phyloP scores from a whole-genome alignment of 192 early-diverging fungal species.

The Bifiguratus adelaidae region DNA sequence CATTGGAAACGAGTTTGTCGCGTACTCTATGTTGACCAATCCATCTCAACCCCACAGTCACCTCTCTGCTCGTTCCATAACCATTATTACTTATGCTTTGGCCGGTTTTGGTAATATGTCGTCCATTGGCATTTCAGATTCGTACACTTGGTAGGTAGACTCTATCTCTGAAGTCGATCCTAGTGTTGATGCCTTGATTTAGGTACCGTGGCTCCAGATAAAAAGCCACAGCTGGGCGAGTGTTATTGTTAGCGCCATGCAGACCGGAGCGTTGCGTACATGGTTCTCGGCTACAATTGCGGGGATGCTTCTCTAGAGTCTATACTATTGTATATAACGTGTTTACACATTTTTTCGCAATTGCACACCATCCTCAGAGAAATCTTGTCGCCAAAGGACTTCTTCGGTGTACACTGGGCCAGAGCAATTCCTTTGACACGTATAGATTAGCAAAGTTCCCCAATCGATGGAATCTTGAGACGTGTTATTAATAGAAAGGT shows the following conservation, averaged over 20 bases:
- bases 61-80: conserved; percentile 32
- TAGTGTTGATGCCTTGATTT: too few species aligned
- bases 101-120: conserved; percentile 85
- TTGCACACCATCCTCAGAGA: conserved; percentile 69
- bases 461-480: conserved; percentile 73
- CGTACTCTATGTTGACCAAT: conserved; percentile 38
- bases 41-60: conserved; percentile 15
- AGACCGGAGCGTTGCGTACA: conserved; percentile 71
- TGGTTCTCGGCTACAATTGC: conserved; percentile 74
- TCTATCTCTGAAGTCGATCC: too few species aligned
- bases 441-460: conserved; percentile 80
- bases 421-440: conserved; percentile 76
- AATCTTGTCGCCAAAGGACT: conserved; percentile 66
- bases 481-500: conserved; percentile 61
- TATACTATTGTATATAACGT: too few species aligned
- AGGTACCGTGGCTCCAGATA: conserved; percentile 54
- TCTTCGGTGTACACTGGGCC: conserved; percentile 52
- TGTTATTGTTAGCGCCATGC: conserved; percentile 77
- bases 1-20: conserved; percentile 85
- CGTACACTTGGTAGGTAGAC: conserved; percentile 62
- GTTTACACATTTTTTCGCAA: too few species aligned
- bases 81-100: conserved; percentile 63
- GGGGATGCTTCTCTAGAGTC: conserved; percentile 45
- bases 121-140: conserved; percentile 77
- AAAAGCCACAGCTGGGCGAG: conserved; percentile 61